Evolutionary conservation across 2,329 filamentous ascomycete genomes (phyloP).

Genomic region (Apiospora aurea): DNA sequence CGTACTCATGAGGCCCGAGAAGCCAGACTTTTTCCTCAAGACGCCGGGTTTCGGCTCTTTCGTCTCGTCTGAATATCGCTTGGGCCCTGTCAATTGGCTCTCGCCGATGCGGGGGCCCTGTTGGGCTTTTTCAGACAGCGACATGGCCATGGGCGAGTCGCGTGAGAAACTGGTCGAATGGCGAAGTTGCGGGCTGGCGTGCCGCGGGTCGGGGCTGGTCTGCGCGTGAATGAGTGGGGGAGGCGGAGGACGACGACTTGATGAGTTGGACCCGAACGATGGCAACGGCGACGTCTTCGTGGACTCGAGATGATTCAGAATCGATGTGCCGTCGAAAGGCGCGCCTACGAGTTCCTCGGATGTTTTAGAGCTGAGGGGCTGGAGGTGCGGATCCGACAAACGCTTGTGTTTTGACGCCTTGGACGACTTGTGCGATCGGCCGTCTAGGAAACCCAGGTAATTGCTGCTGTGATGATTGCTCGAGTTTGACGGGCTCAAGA

Average conservation of each 20-base stretch:
- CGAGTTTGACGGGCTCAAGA: background rate
- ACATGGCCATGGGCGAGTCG: constrained; percentile 53
- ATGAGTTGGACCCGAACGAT: constrained; percentile 30
- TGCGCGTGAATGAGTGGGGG: constrained; percentile 48
- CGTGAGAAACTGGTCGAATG: constrained; percentile 71
- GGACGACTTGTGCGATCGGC: constrained; percentile 23
- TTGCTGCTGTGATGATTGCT: constrained; percentile 13
- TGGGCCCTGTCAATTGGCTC: constrained; percentile 60
- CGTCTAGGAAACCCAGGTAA: background rate
- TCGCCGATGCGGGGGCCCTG: constrained; percentile 51
- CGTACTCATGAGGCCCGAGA: constrained; percentile 87
- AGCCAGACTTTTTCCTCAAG: constrained; percentile 84
- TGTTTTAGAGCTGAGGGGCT: constrained; percentile 51
- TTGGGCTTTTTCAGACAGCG: constrained; percentile 49
- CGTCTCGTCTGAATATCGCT: constrained; percentile 82
- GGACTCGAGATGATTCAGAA: constrained; percentile 66
- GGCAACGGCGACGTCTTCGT: constrained; percentile 49
- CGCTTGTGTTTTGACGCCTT: constrained; percentile 34
- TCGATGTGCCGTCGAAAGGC: constrained; percentile 69
- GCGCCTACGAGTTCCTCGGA: constrained; percentile 69
- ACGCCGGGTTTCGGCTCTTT: constrained; percentile 67
- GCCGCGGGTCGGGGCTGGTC: constrained; percentile 60
- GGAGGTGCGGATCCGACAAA: constrained; percentile 45
- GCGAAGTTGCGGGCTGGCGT: constrained; percentile 58
- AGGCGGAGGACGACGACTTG: constrained; percentile 38